Evolutionary conservation across 2,329 filamentous ascomycete species (phyloP), one percentile per base, ranked within the genome.

Genomic region (Aspergillus carbonarius): DNA sequence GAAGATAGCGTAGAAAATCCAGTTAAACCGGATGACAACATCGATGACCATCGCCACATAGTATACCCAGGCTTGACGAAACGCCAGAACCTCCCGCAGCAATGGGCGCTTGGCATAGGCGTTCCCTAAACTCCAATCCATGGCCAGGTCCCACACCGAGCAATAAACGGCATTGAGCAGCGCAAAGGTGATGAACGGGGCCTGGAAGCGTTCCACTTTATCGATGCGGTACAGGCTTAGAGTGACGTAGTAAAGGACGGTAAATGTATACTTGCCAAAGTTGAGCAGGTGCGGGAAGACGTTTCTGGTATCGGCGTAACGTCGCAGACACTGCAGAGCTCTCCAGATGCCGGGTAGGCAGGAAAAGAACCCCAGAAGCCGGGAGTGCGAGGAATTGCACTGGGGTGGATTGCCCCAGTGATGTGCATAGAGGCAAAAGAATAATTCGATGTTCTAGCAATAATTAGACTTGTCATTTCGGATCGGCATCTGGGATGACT

Each of bases 51-150:
- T 96, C 59, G 95, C 91, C 5, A 76, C 74, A 72, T 98, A 99
- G 79, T 99, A 99, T 42, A 88, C 81, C 88, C 91, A 95, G 3
- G 84, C 81, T 12, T 82, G 82, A 70, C 93, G 93, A 68, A 95
- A 89, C 0, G 88, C 92, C 0, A 95, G 82, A 8, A 90, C 88
- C 59, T 93, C 86, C 6, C 95, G 88, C 10, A 97, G 83, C 50
- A 88, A 82, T 1, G 79, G 83, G 64, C 90, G 81, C 10, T 85
- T 83, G 0, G 90, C 85, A 56, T 88, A 85, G 0, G 89, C 83
- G 67, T 97, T 92, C 3, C 93, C 83, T n/a, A 97, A 82, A 59
- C 90, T 95, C 83, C 95, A 98, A 74, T 99, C 95, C 90, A 98
- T 97, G 63, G 92, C 87, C 1, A 99, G 78, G 72, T 99, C 95